A percentile compares a stretch with the other conserved stretches of the same genome.
phyloP scores from a whole-genome alignment of 768 basidiomycete genomes.

The Chlorophyllum brunneum region DNA sequence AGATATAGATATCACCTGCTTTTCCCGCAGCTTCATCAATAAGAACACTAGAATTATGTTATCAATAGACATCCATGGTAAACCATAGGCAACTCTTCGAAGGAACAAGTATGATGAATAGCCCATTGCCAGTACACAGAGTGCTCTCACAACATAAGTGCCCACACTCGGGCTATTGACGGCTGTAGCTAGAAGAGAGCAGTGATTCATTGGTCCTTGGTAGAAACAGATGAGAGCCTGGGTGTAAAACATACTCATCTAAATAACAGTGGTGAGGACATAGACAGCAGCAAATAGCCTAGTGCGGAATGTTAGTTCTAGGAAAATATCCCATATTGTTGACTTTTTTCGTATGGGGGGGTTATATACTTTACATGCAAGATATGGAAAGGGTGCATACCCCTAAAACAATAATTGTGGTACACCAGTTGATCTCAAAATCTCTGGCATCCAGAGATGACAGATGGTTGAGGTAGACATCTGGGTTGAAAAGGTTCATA shows the following conservation, averaged over 20 bases:
- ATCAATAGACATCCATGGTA: background rate
- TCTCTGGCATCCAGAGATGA: background rate
- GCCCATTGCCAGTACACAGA: background rate
- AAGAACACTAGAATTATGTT: conserved; percentile 49
- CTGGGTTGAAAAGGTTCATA: background rate
- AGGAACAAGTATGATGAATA: background rate
- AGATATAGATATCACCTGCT: conserved; percentile 83
- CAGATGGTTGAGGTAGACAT: no score
- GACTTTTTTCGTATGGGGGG: background rate
- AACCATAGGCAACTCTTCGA: background rate
- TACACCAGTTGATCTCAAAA: background rate
- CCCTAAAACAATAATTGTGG: background rate
- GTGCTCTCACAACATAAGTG: background rate
- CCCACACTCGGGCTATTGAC: background rate
- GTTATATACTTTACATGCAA: background rate
- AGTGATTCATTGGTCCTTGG: background rate
- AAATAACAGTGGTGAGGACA: background rate
- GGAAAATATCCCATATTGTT: background rate
- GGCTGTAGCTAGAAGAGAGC: background rate
- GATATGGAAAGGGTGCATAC: background rate
- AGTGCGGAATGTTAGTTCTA: background rate
- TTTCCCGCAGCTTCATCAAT: conserved; percentile 72
- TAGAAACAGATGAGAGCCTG: no score
- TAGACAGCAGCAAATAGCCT: background rate
- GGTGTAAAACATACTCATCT: background rate